A percentile compares a stretch with the other conserved stretches of the same genome.
phyloP scores from a whole-genome alignment of 1,284 basidiomycete genomes.

The Thecaphora thlaspeos region DNA sequence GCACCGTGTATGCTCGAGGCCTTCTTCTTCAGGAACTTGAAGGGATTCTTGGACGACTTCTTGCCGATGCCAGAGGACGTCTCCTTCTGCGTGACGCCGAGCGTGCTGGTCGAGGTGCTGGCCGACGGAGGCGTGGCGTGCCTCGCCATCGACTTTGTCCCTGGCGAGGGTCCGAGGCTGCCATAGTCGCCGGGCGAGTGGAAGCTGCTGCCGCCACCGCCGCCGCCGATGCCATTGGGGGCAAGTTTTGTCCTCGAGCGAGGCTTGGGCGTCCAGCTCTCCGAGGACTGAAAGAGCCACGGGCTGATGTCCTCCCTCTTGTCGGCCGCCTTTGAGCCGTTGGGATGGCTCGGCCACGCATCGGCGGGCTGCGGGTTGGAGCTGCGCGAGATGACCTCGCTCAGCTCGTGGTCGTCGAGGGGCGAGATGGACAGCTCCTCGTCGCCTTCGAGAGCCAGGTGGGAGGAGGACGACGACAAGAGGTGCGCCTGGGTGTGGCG shows the following conservation, averaged over 20 bases:
- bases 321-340: conserved; percentile 13
- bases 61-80: conserved; percentile 13
- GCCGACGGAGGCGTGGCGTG: conserved; percentile 38
- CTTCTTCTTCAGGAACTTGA: conserved; percentile 49
- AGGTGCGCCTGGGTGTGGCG: conserved; percentile 3
- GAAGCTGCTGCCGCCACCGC: conserved; percentile 5
- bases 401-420: conserved; percentile 26
- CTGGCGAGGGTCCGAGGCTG: conserved; percentile 15
- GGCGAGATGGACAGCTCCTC: conserved; percentile 19
- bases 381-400: conserved; percentile 27
- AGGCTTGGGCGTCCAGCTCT: conserved; percentile 6
- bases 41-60: conserved; percentile 40
- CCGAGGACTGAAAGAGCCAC: conserved; percentile 27
- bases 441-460: conserved; percentile 8
- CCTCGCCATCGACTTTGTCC: conserved; percentile 16
- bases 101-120: conserved; percentile 25
- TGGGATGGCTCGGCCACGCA: conserved; percentile 17
- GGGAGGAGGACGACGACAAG: not conserved
- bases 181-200: too few relatives aligned
- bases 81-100: conserved; percentile 18
- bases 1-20: conserved; percentile 14
- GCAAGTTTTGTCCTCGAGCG: conserved; percentile 10
- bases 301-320: conserved; percentile 43
- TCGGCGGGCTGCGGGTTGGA: conserved; percentile 1
- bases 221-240: conserved; percentile 11